Conservation (phyloP, 1,284 basidiomycete species). For the Apiotrichum sp. region DNA sequence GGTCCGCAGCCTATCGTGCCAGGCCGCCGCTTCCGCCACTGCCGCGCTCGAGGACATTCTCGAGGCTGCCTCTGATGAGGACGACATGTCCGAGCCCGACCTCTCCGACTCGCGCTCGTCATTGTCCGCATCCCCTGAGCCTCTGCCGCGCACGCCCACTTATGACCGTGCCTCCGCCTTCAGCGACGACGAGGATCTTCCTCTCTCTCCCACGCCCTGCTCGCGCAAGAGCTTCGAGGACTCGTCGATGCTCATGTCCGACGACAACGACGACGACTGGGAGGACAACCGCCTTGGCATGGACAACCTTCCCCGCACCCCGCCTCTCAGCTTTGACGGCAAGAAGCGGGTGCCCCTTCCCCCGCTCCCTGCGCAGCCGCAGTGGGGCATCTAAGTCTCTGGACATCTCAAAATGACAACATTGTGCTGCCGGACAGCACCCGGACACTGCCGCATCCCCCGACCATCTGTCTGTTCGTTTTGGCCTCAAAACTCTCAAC, state of each 20-base stretch:
- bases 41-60: conserved; percentile 8
- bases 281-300: not conserved
- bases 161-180: conserved; percentile 3
- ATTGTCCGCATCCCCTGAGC: conserved; percentile 12
- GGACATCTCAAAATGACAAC: not conserved
- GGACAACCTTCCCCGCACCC: not conserved
- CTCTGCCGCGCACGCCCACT: conserved; percentile 9
- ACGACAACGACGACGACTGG: conserved; percentile 10
- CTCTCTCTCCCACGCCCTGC: not conserved
- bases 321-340: not conserved
- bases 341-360: not conserved
- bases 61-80: conserved; percentile 9
- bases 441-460: not conserved
- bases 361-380: not conserved
- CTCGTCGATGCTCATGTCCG: conserved; percentile 4
- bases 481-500: too few relatives aligned
- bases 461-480: too few relatives aligned
- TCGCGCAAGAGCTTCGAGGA: conserved; percentile 5
- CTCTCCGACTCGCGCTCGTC: conserved; percentile 12
- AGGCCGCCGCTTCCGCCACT: not conserved
- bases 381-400: not conserved
- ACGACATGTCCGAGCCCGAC: conserved; percentile 12
- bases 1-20: not conserved
- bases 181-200: not conserved
- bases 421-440: not conserved